These are phyloP conservation scores for Hippophae tibetana DNA, from an alignment of 306 rosid species.

Conservation along the genomic window DNA sequence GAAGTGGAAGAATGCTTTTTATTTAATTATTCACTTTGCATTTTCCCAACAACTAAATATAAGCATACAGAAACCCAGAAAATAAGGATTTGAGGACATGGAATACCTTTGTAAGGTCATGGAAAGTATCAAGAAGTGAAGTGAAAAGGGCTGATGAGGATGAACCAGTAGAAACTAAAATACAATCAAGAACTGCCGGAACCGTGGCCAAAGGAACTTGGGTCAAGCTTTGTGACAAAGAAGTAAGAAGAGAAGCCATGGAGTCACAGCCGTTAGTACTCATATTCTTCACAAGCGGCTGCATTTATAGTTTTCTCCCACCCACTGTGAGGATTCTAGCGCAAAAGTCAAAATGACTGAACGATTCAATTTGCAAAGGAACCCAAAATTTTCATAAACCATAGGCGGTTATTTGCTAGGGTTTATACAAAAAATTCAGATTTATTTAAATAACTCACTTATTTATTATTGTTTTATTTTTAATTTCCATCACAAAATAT, in stretches of 20 bases:
- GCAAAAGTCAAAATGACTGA: background rate
- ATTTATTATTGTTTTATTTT: no score
- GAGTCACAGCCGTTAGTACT: slow-evolving; percentile 22
- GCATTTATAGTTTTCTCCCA: background rate
- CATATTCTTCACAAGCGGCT: slow-evolving; percentile 13
- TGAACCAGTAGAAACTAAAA: slow-evolving; percentile 50
- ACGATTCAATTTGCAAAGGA: no score
- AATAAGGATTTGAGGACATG: background rate
- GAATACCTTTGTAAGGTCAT: slow-evolving; percentile 44
- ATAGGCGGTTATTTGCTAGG: no score
- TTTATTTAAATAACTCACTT: no score
- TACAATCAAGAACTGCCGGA: slow-evolving; percentile 66
- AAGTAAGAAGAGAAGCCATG: slow-evolving; percentile 39
- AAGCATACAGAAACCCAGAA: background rate
- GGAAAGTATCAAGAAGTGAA: slow-evolving; percentile 48
- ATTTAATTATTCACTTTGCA: slow-evolving; percentile 2
- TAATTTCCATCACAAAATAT: no score
- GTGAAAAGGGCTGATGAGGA: slow-evolving; percentile 45
- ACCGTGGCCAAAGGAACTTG: slow-evolving; percentile 60
- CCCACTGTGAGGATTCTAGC: background rate
- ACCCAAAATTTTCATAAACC: no score
- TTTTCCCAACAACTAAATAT: background rate
- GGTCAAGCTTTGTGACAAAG: slow-evolving; percentile 46
- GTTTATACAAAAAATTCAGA: no score
- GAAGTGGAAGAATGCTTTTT: background rate